Percentiles rank a stretch among this genome's conserved stretches.
phyloP scores from a whole-genome alignment of 257 asterid species.

The Solanum peruvianum region DNA sequence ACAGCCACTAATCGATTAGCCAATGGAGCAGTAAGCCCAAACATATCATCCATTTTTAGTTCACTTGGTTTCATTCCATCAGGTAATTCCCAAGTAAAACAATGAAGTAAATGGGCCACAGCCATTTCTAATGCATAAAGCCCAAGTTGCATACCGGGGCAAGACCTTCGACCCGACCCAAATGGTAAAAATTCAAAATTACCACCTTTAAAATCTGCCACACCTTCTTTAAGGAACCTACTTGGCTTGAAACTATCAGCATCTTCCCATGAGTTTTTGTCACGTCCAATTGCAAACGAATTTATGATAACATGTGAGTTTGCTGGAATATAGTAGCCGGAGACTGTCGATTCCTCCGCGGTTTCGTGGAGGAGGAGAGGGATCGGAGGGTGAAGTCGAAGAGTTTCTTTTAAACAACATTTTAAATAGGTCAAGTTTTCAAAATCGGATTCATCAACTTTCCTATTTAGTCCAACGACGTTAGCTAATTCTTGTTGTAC shows the following conservation, averaged over 20 bases:
- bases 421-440: slow-evolving; percentile 51
- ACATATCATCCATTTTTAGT: slow-evolving; percentile 57
- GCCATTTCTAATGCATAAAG: slow-evolving; percentile 66
- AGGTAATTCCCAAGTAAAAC: slow-evolving; percentile 82
- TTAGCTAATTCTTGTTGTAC: slow-evolving; percentile 56
- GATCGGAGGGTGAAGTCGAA: slow-evolving; percentile 87
- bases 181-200: slow-evolving; percentile 77
- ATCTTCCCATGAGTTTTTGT: slow-evolving; percentile 59
- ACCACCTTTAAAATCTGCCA: slow-evolving; percentile 55
- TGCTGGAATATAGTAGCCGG: slow-evolving; percentile 58
- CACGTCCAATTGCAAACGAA: slow-evolving; percentile 83
- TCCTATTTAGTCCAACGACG: slow-evolving; percentile 59
- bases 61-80: slow-evolving; percentile 83
- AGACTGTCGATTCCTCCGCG: slow-evolving; percentile 33
- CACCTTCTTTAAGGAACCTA: slow-evolving; percentile 36
- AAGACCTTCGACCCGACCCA: slow-evolving; percentile 89
- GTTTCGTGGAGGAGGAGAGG: slow-evolving; percentile 94
- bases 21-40: slow-evolving; percentile 81
- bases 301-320: slow-evolving; percentile 58
- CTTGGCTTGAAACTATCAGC: slow-evolving; percentile 43
- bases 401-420: slow-evolving; percentile 62
- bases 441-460: slow-evolving; percentile 57
- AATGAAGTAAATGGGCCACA: slow-evolving; percentile 71
- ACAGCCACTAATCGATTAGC: slow-evolving; percentile 68
- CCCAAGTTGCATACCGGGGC: slow-evolving; percentile 98